Base-by-base conservation (phyloP, 176 grass and related monocot species). In the Eragrostis nindensis region DNA sequence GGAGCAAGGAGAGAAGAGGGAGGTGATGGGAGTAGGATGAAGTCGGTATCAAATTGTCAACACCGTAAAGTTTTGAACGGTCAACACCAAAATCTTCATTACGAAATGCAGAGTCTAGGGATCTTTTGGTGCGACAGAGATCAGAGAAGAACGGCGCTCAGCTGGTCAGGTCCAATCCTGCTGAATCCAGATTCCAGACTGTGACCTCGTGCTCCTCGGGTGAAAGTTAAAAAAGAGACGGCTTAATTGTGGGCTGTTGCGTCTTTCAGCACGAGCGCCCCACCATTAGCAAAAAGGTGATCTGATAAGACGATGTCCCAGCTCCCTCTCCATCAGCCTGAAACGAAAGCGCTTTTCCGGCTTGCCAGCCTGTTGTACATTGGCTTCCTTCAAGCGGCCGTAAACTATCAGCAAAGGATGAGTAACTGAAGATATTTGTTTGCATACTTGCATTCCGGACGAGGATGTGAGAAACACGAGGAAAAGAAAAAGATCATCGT, bases 281-380 rank as follows among this genome's bases (percentile, higher is more conserved):
- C 86, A 67, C 86, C 56, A n/a, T 73, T 73, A 47, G 48, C 80
- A 59, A 78, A 86, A 87, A 63, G 27, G 49, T 1, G 39, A 9
- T 10, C 17, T 13, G 19, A 21, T 49, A 14, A 21, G 74, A 19
- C 19, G 45, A 64, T 71, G 72, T 45, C 7, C 7, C 41, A 15
- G 11, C 55, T 40, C 43, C 22, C 14, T 80, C 52, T 39, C 29
- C 48, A 14, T 53, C 70, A 18, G 17, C 21, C 50, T 18, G 43
- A 47, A n/a, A 27, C 19, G 26, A 44, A 71, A 59, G 18, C 60
- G 26, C 36, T 50, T 77, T 53, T 44, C 16, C 7, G 26, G 17
- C 19, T 11, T 1, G 56, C 47, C 86, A 41, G 47, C 53, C 53
- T 71, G 45, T 55, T 71, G 45, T 55, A 4, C 63, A 10, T 1